A percentile compares a stretch with the other conserved stretches of the same genome.
Evolutionary conservation across 495 filamentous ascomycete species (phyloP).

Genomic region (Lepidopterella palustris): DNA sequence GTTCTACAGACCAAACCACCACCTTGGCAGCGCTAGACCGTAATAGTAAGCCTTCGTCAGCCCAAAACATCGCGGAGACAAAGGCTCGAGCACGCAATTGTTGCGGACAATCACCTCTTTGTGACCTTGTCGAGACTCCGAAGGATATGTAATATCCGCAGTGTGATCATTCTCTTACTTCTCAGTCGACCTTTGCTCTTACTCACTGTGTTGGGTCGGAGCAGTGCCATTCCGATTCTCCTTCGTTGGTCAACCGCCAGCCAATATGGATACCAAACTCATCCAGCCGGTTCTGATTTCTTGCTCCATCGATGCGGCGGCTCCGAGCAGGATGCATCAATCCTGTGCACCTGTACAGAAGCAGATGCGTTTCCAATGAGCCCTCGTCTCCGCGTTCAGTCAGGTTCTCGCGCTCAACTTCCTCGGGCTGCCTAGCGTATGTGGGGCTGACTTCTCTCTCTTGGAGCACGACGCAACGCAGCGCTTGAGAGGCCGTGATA

Average conservation of each 20-base stretch:
- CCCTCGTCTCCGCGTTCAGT: background rate
- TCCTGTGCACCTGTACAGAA: background rate
- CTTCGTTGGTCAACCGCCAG: background rate
- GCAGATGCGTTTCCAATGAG: background rate
- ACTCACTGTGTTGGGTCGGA: background rate
- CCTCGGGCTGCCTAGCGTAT: background rate
- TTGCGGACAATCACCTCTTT: background rate
- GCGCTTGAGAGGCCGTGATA: background rate
- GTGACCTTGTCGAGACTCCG: background rate
- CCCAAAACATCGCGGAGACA: background rate
- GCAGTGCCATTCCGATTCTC: background rate
- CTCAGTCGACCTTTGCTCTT: background rate
- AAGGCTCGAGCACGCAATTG: background rate
- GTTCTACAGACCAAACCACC: background rate
- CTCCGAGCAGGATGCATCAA: background rate
- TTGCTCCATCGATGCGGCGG: background rate
- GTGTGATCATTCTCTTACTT: background rate
- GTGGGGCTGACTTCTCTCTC: background rate
- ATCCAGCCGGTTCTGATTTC: background rate
- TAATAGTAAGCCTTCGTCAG: background rate
- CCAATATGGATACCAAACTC: background rate
- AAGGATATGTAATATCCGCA: background rate
- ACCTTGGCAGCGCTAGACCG: background rate
- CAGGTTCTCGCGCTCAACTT: background rate
- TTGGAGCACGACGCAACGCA: background rate